Evolutionary conservation across 768 basidiomycete genomes (phyloP).

Genomic region (Boletus subcaerulescens): DNA sequence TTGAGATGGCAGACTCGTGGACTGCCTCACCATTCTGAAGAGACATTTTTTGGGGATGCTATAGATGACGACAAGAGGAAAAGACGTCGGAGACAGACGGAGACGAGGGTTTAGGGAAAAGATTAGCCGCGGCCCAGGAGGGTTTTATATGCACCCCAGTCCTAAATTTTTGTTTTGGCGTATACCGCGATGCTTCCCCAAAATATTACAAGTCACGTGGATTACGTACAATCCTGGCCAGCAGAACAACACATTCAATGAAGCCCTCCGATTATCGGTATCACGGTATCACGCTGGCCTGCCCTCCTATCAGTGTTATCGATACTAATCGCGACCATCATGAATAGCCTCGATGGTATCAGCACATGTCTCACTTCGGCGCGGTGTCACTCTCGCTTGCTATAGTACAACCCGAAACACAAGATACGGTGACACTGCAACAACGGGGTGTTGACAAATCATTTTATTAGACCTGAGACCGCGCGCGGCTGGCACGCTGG

Average conservation of each 20-base stretch:
- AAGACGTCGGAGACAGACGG: background rate
- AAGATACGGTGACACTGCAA: background rate
- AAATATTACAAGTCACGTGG: slow-evolving; percentile 29
- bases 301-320: slow-evolving; percentile 18
- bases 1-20: slow-evolving; percentile 30
- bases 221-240: slow-evolving; percentile 14
- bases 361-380: slow-evolving; percentile 10
- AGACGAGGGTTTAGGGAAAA: slow-evolving; percentile 8
- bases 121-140: background rate
- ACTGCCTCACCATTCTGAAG: slow-evolving; percentile 29
- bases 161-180: slow-evolving; percentile 31
- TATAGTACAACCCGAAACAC: background rate
- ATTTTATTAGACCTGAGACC: too few relatives aligned
- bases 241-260: background rate
- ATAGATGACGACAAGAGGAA: slow-evolving; percentile 2
- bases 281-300: background rate
- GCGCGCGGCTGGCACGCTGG: too few relatives aligned
- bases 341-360: slow-evolving; percentile 7
- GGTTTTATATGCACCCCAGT: slow-evolving; percentile 29
- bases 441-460: too few relatives aligned
- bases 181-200: slow-evolving; percentile 21
- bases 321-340: slow-evolving; percentile 26
- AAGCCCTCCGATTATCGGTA: too few relatives aligned
- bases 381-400: background rate
- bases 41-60: slow-evolving; percentile 30